Conservation (phyloP, 352 stramenopile genomes). For the Pythium folliculosum region DNA sequence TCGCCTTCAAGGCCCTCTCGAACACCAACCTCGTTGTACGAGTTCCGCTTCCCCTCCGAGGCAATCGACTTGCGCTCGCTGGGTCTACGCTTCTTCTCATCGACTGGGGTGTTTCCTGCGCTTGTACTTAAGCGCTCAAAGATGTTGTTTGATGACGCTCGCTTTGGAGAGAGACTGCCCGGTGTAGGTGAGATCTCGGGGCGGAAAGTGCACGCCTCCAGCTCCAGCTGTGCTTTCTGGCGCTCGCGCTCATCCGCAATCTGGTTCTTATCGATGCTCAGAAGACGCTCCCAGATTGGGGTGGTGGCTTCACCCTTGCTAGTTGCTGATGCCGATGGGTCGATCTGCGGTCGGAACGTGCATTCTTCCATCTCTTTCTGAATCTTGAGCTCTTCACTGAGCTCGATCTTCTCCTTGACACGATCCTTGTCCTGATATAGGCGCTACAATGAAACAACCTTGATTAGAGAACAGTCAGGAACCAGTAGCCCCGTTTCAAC, state of each 20-base stretch:
- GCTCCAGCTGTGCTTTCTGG: slow-evolving; percentile 66
- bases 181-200: slow-evolving; percentile 61
- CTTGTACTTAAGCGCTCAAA: slow-evolving; percentile 47
- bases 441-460: slow-evolving; percentile 36
- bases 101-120: slow-evolving; percentile 28
- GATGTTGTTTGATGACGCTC: slow-evolving; percentile 38
- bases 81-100: slow-evolving; percentile 34
- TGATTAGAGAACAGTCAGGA: neutral
- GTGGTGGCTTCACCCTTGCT: slow-evolving; percentile 39
- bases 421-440: slow-evolving; percentile 81
- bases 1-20: slow-evolving; percentile 15
- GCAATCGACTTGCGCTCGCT: slow-evolving; percentile 28
- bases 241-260: slow-evolving; percentile 79
- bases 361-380: slow-evolving; percentile 82
- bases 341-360: slow-evolving; percentile 76
- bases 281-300: slow-evolving; percentile 73
- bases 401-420: slow-evolving; percentile 75
- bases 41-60: slow-evolving; percentile 28
- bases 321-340: slow-evolving; percentile 30
- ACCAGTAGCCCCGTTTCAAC: neutral
- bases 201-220: slow-evolving; percentile 83
- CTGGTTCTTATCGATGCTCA: slow-evolving; percentile 80
- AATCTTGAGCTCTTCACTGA: slow-evolving; percentile 62
- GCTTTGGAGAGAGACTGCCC: slow-evolving; percentile 45
- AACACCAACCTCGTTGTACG: slow-evolving; percentile 36